phyloP scores from a whole-genome alignment of 208 protist genomes.

The Leishmania tropica region DNA sequence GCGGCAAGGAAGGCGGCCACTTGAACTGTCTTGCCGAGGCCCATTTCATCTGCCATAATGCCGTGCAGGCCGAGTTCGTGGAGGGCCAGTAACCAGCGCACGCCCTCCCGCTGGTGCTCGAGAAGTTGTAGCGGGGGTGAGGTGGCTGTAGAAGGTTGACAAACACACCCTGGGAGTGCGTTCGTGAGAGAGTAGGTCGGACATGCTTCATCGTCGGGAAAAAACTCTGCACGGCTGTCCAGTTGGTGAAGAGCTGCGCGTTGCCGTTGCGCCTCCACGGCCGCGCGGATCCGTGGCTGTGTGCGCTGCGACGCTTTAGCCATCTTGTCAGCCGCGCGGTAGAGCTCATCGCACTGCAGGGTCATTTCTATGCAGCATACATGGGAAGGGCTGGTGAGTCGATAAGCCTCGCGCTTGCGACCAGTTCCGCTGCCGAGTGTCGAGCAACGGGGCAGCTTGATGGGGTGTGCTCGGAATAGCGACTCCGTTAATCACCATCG shows the following conservation, averaged over 20 bases:
- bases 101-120: conserved; percentile 87
- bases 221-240: conserved; percentile 12
- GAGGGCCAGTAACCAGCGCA: conserved; percentile 96
- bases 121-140: conserved; percentile 54
- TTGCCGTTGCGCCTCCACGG: conserved; percentile 1
- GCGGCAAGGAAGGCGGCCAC: conserved; percentile 86
- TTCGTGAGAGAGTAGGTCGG: neutral
- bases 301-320: neutral
- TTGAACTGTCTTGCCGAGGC: conserved; percentile 97
- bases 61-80: conserved; percentile 74
- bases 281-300: neutral
- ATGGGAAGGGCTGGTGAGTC: neutral
- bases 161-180: neutral
- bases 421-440: neutral
- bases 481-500: neutral
- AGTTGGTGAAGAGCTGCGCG: conserved; percentile 1
- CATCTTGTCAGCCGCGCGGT: neutral
- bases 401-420: neutral
- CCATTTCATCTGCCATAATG: conserved; percentile 97
- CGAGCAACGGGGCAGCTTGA: neutral
- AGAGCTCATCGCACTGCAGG: neutral
- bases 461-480: neutral
- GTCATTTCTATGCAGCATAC: neutral
- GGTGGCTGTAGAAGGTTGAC: neutral
- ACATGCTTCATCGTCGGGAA: neutral